Conservation (phyloP, 1,284 basidiomycete genomes). For the Amylostereum chailletii region DNA sequence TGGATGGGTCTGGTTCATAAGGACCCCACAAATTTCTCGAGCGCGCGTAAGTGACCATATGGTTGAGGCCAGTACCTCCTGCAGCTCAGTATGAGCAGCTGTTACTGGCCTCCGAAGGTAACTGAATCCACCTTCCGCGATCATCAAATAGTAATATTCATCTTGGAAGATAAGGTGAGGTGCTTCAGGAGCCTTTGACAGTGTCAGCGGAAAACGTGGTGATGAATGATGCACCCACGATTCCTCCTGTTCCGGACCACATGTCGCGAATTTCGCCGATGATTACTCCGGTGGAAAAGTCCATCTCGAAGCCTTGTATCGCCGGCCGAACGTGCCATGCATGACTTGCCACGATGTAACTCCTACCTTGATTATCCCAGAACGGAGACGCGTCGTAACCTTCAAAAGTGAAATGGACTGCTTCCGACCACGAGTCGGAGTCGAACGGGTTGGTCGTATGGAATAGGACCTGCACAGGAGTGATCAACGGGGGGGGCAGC, state of each 20-base stretch:
- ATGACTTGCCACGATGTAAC: conserved; percentile 25
- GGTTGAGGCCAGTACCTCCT: conserved; percentile 23
- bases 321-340: conserved; percentile 23
- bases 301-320: conserved; percentile 23
- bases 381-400: conserved; percentile 29
- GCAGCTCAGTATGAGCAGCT: not conserved
- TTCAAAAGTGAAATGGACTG: conserved; percentile 24
- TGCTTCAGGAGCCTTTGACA: conserved; percentile 18
- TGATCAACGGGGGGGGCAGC: not conserved
- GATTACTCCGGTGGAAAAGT: conserved; percentile 23
- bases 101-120: too few species aligned
- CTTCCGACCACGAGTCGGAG: conserved; percentile 24
- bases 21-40: conserved; percentile 18
- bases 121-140: conserved; percentile 18
- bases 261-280: conserved; percentile 18
- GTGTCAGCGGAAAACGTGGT: not conserved
- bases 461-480: conserved; percentile 23
- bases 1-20: conserved; percentile 14
- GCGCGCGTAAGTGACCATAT: conserved; percentile 26
- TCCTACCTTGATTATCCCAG: conserved; percentile 26
- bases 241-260: conserved; percentile 29
- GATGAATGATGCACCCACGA: conserved; percentile 10
- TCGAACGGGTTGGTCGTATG: conserved; percentile 20
- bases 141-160: conserved; percentile 20
- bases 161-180: conserved; percentile 20